Percentiles rank a stretch among this genome's conserved stretches.
phyloP scores from a whole-genome alignment of 257 asterid species.

The Eustoma russellianum region DNA sequence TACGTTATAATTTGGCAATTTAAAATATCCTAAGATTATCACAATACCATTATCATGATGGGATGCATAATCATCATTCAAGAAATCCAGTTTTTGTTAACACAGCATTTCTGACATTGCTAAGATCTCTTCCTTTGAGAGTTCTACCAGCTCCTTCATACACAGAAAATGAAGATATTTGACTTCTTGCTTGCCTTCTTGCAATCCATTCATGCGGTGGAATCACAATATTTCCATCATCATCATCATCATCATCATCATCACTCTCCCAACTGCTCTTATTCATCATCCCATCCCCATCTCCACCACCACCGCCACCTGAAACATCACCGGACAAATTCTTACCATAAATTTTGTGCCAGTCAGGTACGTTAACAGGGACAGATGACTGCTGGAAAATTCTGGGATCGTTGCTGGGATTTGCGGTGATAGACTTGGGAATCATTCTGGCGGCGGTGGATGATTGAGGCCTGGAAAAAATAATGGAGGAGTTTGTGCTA shows the following conservation, averaged over 20 bases:
- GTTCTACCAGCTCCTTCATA: constrained; percentile 69
- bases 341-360: constrained; percentile 48
- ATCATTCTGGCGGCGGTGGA: constrained; percentile 27
- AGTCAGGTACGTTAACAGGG: constrained; percentile 50
- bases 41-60: background rate
- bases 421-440: constrained; percentile 16
- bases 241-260: constrained; percentile 17
- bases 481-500: constrained; percentile 7
- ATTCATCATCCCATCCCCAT: background rate
- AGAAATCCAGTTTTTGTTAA: constrained; percentile 64
- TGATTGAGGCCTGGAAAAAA: constrained; percentile 12
- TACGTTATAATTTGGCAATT: background rate
- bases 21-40: background rate
- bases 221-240: constrained; percentile 8
- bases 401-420: constrained; percentile 1
- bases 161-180: constrained; percentile 41
- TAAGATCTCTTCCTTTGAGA: constrained; percentile 59
- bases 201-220: constrained; percentile 66
- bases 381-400: constrained; percentile 28
- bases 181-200: constrained; percentile 28
- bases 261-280: constrained; percentile 22
- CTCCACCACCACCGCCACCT: background rate
- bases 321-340: constrained; percentile 2
- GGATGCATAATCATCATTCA: constrained; percentile 17
- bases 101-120: constrained; percentile 51